Evolutionary conservation across 768 basidiomycete genomes (phyloP), one percentile per base, ranked within the genome.

Genomic region (Trametes meyenii): DNA sequence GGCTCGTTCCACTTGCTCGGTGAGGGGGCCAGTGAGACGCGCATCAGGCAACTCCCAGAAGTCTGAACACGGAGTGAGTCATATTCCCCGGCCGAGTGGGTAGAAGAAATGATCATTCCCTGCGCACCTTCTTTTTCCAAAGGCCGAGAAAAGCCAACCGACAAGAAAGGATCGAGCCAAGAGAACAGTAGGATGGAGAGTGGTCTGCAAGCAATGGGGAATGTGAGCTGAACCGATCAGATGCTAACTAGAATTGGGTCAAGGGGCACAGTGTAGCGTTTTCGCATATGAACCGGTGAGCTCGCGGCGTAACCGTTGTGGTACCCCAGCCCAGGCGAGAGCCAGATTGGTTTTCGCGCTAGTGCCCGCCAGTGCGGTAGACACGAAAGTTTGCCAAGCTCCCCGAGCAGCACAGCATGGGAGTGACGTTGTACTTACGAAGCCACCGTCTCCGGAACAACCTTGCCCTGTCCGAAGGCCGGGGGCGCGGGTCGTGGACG

Each of bases 141-240:
- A 0, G 85, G 85, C 51, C 85, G 75, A 12, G 83, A 80, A 66
- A 81, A 87, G 1, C 85, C 85, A 14, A 86, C 84, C 33, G 75
- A 72, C 5, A 87, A 74, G 61, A 88, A 79, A 1, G 84, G 77
- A 26, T 73, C 74, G 8, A 87, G 67, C 85, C 85, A 86, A n/a
- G 77, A 73, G 35, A 84, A 81, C 35, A 81, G 62, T 1, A 85
- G 69, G 36, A 74, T 75, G 8, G 83, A 85, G 21, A 81, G 55
- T 8, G 65, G 75, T 57, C 83, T 84, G 65, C 24, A 35, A 43
- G 24, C 14, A 13, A 48, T 1, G 51, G 38, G 52, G 19, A 35
- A 42, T 24, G 23, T 52, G 38, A 57, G 55, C 33, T 26, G 6
- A 17, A 44, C 43, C 26, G 39, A 43, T 52, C 17, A 19, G n/a